These are phyloP conservation scores for Coniochaeta prunicola DNA, from an alignment of 2,329 filamentous ascomycete genomes.

Conservation along the genomic window DNA sequence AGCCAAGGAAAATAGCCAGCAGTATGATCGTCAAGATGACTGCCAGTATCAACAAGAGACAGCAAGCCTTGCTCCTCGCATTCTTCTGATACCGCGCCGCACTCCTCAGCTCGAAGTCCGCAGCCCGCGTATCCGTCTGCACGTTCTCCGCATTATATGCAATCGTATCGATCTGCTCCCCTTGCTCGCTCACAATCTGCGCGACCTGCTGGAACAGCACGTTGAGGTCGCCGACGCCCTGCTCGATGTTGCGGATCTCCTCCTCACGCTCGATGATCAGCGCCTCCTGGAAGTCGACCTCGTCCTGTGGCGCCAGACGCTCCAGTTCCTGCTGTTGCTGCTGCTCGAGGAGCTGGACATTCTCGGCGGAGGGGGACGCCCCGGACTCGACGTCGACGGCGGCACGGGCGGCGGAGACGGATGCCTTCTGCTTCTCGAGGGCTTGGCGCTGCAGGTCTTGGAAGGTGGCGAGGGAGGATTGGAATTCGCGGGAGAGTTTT, in stretches of 20 bases:
- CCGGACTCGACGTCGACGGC: constrained; percentile 58
- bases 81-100: constrained; percentile 93
- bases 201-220: constrained; percentile 97
- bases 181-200: constrained; percentile 92
- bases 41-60: constrained; percentile 77
- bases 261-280: constrained; percentile 94
- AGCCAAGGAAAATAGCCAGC: constrained; percentile 76
- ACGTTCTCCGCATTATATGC: constrained; percentile 82
- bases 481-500: constrained; percentile 91
- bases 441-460: constrained; percentile 84
- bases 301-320: constrained; percentile 80
- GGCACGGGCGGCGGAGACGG: constrained; percentile 72
- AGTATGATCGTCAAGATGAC: constrained; percentile 87
- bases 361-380: constrained; percentile 10
- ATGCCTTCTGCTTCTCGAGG: constrained; percentile 86
- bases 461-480: constrained; percentile 81
- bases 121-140: constrained; percentile 72
- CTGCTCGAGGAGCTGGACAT: constrained; percentile 25
- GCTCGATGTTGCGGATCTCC: constrained; percentile 96
- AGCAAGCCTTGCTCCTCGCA: constrained; percentile 90
- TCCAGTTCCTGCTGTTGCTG: constrained; percentile 68
- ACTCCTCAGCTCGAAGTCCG: constrained; percentile 76
- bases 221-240: constrained; percentile 90
- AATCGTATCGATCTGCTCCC: constrained; percentile 80
- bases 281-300: constrained; percentile 95